Percentiles rank a stretch among this genome's conserved stretches.
These are phyloP conservation scores for Erythrophleum ivorense DNA, from an alignment of 331 rosid genomes.

Conservation along the genomic window DNA sequence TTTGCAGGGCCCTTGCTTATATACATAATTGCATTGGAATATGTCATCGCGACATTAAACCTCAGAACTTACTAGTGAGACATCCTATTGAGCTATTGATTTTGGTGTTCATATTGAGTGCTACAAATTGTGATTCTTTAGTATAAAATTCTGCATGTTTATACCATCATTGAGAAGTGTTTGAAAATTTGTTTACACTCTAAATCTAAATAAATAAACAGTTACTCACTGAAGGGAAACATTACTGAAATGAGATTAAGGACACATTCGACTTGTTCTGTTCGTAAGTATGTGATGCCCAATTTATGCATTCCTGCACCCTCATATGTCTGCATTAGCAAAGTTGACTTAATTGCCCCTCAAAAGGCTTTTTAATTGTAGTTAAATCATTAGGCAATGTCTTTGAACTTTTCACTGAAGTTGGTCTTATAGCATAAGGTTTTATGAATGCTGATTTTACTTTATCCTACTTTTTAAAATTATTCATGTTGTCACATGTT, in stretches of 20 bases:
- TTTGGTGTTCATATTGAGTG: conserved; percentile 25
- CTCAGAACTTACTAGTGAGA: conserved; percentile 91
- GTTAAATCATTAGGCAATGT: neutral
- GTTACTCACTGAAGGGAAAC: conserved; percentile 16
- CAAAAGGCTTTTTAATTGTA: neutral
- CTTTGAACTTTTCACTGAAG: conserved; percentile 24
- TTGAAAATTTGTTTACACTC: conserved; percentile 21
- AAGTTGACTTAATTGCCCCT: neutral
- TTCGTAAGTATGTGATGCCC: neutral
- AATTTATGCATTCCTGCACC: conserved; percentile 4
- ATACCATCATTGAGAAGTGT: conserved; percentile 10
- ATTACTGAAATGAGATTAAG: conserved; percentile 32
- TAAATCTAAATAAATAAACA: conserved; percentile 1
- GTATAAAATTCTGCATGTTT: conserved; percentile 11
- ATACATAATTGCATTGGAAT: conserved; percentile 87
- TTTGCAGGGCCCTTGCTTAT: conserved; percentile 94
- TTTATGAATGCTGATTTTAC: conserved; percentile 8
- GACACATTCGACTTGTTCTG: neutral
- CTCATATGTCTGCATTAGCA: conserved; percentile 1
- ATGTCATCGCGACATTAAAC: conserved; percentile 96
- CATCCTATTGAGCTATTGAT: conserved; percentile 28
- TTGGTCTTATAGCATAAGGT: neutral
- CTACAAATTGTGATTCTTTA: neutral
- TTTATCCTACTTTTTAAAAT: neutral
- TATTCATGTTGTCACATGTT: neutral